phyloP scores from a whole-genome alignment of 495 filamentous ascomycete species.

The Aspergillus biplanus region DNA sequence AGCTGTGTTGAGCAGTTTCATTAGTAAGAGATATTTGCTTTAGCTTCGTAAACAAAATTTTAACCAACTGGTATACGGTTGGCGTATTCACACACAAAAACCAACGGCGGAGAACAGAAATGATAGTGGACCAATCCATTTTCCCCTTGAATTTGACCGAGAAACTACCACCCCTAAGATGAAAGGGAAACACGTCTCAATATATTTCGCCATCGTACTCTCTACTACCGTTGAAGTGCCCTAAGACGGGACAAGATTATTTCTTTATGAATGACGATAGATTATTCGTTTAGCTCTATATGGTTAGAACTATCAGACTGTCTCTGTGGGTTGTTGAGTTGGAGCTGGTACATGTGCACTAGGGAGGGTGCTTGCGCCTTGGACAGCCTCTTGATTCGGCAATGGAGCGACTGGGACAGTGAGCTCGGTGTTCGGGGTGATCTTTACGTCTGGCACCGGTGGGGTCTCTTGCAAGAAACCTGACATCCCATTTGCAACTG shows the following conservation, averaged over 20 bases:
- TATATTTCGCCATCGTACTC: neutral
- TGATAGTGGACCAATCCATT: too few species aligned
- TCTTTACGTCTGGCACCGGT: neutral
- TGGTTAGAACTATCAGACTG: slow-evolving; percentile 1
- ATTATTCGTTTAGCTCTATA: neutral
- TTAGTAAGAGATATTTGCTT: too few species aligned
- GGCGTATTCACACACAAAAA: too few species aligned
- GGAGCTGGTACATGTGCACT: slow-evolving; percentile 2
- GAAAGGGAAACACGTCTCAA: too few species aligned
- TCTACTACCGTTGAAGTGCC: neutral
- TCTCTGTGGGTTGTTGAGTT: slow-evolving; percentile 3
- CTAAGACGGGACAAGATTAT: neutral
- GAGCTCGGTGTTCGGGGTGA: neutral
- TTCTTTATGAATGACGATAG: neutral
- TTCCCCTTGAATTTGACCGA: too few species aligned
- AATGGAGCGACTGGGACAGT: neutral
- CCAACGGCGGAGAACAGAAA: too few species aligned
- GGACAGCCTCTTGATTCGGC: slow-evolving; percentile 1
- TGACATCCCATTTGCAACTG: slow-evolving; percentile 1
- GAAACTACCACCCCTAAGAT: too few species aligned
- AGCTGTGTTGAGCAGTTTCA: too few species aligned
- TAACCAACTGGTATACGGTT: too few species aligned
- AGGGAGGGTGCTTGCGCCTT: slow-evolving; percentile 3
- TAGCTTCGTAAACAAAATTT: too few species aligned
- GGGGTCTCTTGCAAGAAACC: neutral